These are phyloP conservation scores for Chlorella sp. DNA, from an alignment of 139 green algal species.

Conservation along the genomic window DNA sequence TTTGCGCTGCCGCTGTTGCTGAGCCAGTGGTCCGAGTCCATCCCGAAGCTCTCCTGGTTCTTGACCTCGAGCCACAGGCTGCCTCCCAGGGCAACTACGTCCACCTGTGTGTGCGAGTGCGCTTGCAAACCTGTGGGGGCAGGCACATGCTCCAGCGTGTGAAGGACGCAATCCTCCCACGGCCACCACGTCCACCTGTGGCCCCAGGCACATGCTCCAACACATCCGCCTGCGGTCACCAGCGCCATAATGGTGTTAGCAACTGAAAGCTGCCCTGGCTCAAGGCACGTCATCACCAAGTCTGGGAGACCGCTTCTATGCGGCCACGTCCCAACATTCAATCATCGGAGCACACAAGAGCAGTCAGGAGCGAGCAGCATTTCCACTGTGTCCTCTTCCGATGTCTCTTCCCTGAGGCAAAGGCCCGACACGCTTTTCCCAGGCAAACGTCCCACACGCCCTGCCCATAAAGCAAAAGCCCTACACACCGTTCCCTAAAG, in stretches of 20 bases:
- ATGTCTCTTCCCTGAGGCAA: too few relatives aligned
- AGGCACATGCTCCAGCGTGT: not conserved
- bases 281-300: too few relatives aligned
- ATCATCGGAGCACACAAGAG: too few relatives aligned
- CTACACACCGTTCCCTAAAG: too few relatives aligned
- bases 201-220: not conserved
- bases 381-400: too few relatives aligned
- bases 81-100: not conserved
- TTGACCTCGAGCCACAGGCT: not conserved
- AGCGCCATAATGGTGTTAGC: not conserved
- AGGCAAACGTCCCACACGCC: too few relatives aligned
- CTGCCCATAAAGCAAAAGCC: too few relatives aligned
- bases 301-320: too few relatives aligned
- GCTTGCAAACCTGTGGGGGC: not conserved
- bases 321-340: too few relatives aligned
- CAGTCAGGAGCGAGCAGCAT: too few relatives aligned
- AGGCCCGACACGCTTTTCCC: too few relatives aligned
- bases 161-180: not conserved
- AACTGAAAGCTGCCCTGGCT: not conserved
- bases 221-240: not conserved
- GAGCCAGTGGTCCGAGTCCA: not conserved
- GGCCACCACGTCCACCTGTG: not conserved
- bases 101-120: too few relatives aligned
- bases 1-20: not conserved
- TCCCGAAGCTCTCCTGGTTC: not conserved